Conservation (phyloP, 106 monocot species). For the Allium cepa region DNA sequence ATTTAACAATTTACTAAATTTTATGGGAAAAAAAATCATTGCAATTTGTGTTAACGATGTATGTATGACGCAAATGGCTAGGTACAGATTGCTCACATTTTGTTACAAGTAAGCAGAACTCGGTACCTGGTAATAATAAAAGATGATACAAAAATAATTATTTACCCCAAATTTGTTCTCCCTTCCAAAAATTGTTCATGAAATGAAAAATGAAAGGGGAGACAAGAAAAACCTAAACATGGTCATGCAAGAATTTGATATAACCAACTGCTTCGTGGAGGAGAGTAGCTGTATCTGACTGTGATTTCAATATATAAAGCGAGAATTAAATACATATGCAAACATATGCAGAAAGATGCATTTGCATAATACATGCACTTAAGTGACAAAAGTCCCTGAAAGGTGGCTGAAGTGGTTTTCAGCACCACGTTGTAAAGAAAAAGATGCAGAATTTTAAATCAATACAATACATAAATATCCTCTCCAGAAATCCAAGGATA, state of each 20-base stretch:
- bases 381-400: too few species aligned
- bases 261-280: slow-evolving; percentile 16
- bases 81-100: background rate
- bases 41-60: background rate
- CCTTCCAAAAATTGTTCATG: background rate
- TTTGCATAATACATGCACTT: too few species aligned
- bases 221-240: slow-evolving; percentile 7
- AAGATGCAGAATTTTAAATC: background rate
- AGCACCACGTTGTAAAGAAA: too few species aligned
- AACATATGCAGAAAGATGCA: too few species aligned
- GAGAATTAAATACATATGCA: background rate
- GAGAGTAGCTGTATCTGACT: slow-evolving; percentile 20
- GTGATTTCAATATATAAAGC: background rate
- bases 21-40: background rate
- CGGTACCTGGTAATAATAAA: slow-evolving; percentile 24
- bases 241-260: slow-evolving; percentile 16
- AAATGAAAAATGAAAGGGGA: background rate
- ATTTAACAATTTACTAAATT: background rate
- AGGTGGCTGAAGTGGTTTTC: too few species aligned
- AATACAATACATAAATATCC: background rate
- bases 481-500: too few species aligned
- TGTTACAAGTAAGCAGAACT: slow-evolving; percentile 42
- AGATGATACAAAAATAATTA: background rate
- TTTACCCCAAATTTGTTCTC: background rate
- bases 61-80: background rate